Conservation (phyloP, 2,329 filamentous ascomycete species). For the Alternaria gaisen region DNA sequence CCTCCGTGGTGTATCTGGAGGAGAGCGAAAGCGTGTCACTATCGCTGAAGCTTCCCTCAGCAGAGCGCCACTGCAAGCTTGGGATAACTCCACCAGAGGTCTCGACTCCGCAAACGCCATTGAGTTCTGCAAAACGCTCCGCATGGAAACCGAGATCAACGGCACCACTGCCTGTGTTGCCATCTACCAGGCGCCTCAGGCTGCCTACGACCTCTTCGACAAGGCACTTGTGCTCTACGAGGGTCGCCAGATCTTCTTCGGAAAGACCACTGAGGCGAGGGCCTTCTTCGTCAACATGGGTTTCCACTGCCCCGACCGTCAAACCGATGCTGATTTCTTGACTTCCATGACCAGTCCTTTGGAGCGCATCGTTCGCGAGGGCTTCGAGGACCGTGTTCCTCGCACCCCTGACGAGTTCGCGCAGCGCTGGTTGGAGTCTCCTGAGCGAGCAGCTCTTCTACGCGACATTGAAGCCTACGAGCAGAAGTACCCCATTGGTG, state of each 20-base stretch:
- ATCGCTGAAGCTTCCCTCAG: conserved; percentile 81
- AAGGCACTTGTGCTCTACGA: conserved; percentile 73
- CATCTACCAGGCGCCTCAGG: conserved; percentile 76
- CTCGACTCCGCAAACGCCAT: conserved; percentile 79
- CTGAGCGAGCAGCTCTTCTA: conserved; percentile 56
- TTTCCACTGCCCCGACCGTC: conserved; percentile 74
- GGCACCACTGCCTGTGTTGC: conserved; percentile 73
- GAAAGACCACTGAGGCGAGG: conserved; percentile 69
- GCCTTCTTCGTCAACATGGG: conserved; percentile 76
- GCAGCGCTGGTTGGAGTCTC: conserved; percentile 63
- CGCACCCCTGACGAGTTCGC: conserved; percentile 62
- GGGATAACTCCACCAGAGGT: conserved; percentile 81
- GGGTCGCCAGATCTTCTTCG: conserved; percentile 77
- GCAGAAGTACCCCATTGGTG: conserved; percentile 55
- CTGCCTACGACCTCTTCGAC: conserved; percentile 75
- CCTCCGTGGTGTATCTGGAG: conserved; percentile 76
- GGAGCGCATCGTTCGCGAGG: conserved; percentile 57
- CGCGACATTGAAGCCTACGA: conserved; percentile 58
- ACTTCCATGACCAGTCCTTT: conserved; percentile 72
- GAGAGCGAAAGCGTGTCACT: conserved; percentile 81
- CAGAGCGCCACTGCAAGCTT: conserved; percentile 70
- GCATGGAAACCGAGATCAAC: conserved; percentile 72
- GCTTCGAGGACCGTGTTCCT: conserved; percentile 57
- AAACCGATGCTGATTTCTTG: conserved; percentile 79
- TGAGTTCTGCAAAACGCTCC: conserved; percentile 76